Percentiles rank a stretch among this genome's conserved stretches.
phyloP scores from a whole-genome alignment of 1,284 basidiomycete genomes.

The Rhodotorula sp. region DNA sequence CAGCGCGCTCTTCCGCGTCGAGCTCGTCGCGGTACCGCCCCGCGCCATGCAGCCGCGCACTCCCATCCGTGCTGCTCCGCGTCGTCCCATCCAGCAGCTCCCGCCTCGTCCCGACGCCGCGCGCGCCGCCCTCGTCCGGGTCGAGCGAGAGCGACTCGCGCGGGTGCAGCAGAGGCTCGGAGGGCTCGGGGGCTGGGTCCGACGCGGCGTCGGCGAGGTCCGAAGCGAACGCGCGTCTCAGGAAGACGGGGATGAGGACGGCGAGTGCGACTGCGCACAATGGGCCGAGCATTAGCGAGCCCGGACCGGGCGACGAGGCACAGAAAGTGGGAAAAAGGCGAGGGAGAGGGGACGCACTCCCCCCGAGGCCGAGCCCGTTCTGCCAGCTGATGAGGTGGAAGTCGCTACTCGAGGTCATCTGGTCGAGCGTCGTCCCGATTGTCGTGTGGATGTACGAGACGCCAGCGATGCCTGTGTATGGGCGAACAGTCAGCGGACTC shows the following conservation, averaged over 20 bases:
- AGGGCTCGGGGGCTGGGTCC: slow-evolving; percentile 3
- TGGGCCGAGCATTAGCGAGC: neutral
- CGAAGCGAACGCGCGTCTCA: slow-evolving; percentile 50
- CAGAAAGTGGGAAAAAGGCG: neutral
- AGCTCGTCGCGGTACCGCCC: neutral
- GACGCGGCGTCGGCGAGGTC: slow-evolving; percentile 43
- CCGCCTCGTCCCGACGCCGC: neutral
- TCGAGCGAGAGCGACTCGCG: slow-evolving; percentile 8
- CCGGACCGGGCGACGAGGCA: neutral
- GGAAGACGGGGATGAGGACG: slow-evolving; percentile 84
- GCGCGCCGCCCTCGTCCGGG: neutral
- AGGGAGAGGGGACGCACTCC: slow-evolving; percentile 19
- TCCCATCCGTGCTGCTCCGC: slow-evolving; percentile 15
- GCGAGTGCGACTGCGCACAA: slow-evolving; percentile 76
- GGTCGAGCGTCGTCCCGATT: slow-evolving; percentile 83
- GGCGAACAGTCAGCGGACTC: too few species aligned
- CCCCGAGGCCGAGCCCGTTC: slow-evolving; percentile 55
- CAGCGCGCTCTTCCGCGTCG: neutral
- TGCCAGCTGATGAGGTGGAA: slow-evolving; percentile 75
- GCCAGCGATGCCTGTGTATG: slow-evolving; percentile 64
- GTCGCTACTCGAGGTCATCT: slow-evolving; percentile 90
- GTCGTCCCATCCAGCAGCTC: neutral
- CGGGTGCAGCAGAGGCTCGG: slow-evolving; percentile 12
- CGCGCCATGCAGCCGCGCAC: slow-evolving; percentile 1
- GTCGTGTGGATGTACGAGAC: slow-evolving; percentile 93